Evolutionary conservation across 2,329 filamentous ascomycete species (phyloP).

Genomic region (Curvularia eragrostidis): DNA sequence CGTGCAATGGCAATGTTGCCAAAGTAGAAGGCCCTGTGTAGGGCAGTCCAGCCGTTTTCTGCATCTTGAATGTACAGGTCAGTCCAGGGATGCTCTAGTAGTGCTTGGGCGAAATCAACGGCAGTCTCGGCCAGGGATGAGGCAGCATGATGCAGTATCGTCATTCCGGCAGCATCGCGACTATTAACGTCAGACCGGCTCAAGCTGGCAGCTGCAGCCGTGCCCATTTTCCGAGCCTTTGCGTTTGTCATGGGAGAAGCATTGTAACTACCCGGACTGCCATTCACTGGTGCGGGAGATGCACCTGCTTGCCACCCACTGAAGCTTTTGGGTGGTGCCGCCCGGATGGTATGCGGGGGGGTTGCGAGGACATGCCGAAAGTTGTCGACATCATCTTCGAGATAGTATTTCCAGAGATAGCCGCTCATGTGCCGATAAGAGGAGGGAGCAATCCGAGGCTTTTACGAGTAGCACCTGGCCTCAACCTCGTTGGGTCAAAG

Average conservation of each 20-base stretch:
- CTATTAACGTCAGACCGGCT: constrained; percentile 78
- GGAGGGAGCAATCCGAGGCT: constrained; percentile 55
- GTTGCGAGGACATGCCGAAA: constrained; percentile 88
- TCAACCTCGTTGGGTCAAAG: constrained; percentile 85
- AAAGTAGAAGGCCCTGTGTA: constrained; percentile 88
- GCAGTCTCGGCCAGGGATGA: constrained; percentile 75
- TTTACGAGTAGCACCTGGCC: constrained; percentile 79
- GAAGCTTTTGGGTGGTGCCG: constrained; percentile 60
- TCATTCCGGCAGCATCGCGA: constrained; percentile 81
- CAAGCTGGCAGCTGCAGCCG: constrained; percentile 49
- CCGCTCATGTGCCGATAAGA: constrained; percentile 79
- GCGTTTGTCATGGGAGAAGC: constrained; percentile 53
- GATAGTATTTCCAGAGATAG: constrained; percentile 94
- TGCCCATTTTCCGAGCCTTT: constrained; percentile 43
- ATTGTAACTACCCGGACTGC: constrained; percentile 57
- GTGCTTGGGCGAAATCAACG: constrained; percentile 74
- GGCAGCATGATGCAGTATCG: constrained; percentile 82
- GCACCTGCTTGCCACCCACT: constrained; percentile 43
- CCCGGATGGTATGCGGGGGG: constrained; percentile 65
- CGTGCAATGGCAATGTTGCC: constrained; percentile 89
- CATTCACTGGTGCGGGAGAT: constrained; percentile 46
- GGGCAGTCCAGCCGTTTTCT: constrained; percentile 94
- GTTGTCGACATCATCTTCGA: constrained; percentile 95
- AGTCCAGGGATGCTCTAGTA: constrained; percentile 81
- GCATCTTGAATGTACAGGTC: constrained; percentile 87